Percentiles rank a stretch among this genome's conserved stretches.
Evolutionary conservation across 345 rosid species (phyloP).

Genomic region (Populus davidiana): DNA sequence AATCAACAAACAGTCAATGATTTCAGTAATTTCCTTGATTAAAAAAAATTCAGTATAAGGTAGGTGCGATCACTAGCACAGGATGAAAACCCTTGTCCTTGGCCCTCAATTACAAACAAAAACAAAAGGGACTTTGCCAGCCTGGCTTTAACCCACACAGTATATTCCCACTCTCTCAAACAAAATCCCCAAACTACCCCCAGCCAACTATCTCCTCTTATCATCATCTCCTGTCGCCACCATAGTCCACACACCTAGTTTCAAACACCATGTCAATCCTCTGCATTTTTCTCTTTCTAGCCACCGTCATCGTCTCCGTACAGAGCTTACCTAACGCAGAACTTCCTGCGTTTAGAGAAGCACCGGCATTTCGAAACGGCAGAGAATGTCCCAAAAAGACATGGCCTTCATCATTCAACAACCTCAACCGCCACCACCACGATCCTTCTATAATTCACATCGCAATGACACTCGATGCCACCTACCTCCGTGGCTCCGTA

Average conservation of each 20-base stretch:
- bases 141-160: conserved; percentile 27
- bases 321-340: conserved; percentile 3
- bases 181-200: conserved; percentile 2
- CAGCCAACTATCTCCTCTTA: neutral
- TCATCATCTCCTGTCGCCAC: neutral
- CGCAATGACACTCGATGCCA: conserved; percentile 79
- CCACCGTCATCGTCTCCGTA: neutral
- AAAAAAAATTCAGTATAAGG: neutral
- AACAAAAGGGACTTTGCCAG: conserved; percentile 29
- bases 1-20: neutral
- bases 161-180: neutral
- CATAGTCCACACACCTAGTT: neutral
- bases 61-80: conserved; percentile 10
- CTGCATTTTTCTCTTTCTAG: conserved; percentile 9
- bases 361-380: conserved; percentile 77
- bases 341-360: conserved; percentile 55
- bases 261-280: neutral
- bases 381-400: conserved; percentile 43
- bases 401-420: conserved; percentile 2
- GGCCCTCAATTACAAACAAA: neutral
- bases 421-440: conserved; percentile 6
- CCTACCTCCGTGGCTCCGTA: conserved; percentile 85
- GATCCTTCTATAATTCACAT: conserved; percentile 56
- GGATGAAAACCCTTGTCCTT: neutral
- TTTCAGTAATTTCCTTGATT: too few relatives aligned